Conservation (phyloP, 1,284 basidiomycete species). For the Pseudozyma pruni region DNA sequence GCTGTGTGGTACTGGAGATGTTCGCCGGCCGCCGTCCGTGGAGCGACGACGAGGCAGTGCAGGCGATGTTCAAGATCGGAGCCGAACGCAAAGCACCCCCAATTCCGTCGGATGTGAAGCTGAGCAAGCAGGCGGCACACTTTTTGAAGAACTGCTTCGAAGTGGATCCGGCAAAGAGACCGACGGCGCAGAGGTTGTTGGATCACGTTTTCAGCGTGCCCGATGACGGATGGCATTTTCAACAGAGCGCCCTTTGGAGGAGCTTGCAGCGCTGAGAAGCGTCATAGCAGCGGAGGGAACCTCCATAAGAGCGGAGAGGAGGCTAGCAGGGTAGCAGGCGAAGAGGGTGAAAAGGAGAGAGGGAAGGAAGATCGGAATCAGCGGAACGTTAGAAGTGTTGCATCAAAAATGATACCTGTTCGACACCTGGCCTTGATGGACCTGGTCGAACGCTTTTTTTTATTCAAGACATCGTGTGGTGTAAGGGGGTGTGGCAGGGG, state of each 20-base stretch:
- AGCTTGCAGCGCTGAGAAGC: conserved; percentile 22
- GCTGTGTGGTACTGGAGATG: conserved; percentile 98
- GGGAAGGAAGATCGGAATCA: too few species aligned
- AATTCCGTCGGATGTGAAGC: conserved; percentile 81
- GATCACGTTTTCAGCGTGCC: conserved; percentile 79
- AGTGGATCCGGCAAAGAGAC: conserved; percentile 85
- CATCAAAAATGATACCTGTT: conserved; percentile 12
- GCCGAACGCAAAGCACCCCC: conserved; percentile 85
- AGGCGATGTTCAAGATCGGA: conserved; percentile 93
- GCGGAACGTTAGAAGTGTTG: too few species aligned
- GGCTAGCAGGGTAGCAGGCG: not conserved
- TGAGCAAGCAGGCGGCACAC: conserved; percentile 82
- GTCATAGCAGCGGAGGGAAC: too few species aligned
- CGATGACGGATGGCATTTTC: conserved; percentile 56
- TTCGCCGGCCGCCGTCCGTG: conserved; percentile 94
- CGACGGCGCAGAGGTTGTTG: conserved; percentile 83
- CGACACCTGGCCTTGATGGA: not conserved
- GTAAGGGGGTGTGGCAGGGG: too few species aligned
- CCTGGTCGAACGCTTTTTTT: not conserved
- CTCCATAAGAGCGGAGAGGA: too few species aligned
- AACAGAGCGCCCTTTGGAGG: conserved; percentile 50
- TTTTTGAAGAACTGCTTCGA: conserved; percentile 91
- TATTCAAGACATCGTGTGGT: too few species aligned
- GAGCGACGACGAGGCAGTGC: conserved; percentile 86
- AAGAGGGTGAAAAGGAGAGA: too few species aligned